These are phyloP conservation scores for Dispira parvispora DNA, from an alignment of 192 early-diverging fungal genomes.

Conservation along the genomic window DNA sequence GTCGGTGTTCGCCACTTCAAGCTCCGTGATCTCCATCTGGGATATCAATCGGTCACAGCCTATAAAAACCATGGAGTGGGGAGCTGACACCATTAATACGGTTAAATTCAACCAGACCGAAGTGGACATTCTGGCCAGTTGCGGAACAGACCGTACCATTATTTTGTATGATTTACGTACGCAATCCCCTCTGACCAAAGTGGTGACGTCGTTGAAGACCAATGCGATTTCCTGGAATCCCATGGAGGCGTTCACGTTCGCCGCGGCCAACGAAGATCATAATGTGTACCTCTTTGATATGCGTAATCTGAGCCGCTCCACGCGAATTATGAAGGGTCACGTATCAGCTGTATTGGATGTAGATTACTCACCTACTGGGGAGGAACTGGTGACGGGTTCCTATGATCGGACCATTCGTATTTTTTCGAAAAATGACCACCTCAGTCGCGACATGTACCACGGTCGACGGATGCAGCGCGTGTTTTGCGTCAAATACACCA, in stretches of 20 bases:
- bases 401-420: slow-evolving; percentile 90
- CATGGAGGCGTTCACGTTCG: slow-evolving; percentile 95
- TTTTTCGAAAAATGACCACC: slow-evolving; percentile 61
- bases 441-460: slow-evolving; percentile 76
- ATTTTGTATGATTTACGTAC: slow-evolving; percentile 90
- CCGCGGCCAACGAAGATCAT: slow-evolving; percentile 92
- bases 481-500: slow-evolving; percentile 80
- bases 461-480: slow-evolving; percentile 97
- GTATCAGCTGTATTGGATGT: slow-evolving; percentile 94
- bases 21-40: slow-evolving; percentile 82
- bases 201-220: slow-evolving; percentile 66
- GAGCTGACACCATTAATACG: slow-evolving; percentile 83
- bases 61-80: slow-evolving; percentile 72
- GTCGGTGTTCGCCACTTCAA: slow-evolving; percentile 75
- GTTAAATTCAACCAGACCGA: slow-evolving; percentile 97
- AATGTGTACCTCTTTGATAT: slow-evolving; percentile 97
- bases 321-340: slow-evolving; percentile 86
- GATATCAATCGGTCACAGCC: slow-evolving; percentile 76
- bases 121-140: slow-evolving; percentile 77
- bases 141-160: slow-evolving; percentile 86
- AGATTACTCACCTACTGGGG: slow-evolving; percentile 95
- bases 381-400: slow-evolving; percentile 88
- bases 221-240: slow-evolving; percentile 99
- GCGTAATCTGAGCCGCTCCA: slow-evolving; percentile 75
- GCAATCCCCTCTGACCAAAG: slow-evolving; percentile 67